These are phyloP conservation scores for Mucor saturninus DNA, from an alignment of 371 early-diverging fungal genomes.

Conservation along the genomic window DNA sequence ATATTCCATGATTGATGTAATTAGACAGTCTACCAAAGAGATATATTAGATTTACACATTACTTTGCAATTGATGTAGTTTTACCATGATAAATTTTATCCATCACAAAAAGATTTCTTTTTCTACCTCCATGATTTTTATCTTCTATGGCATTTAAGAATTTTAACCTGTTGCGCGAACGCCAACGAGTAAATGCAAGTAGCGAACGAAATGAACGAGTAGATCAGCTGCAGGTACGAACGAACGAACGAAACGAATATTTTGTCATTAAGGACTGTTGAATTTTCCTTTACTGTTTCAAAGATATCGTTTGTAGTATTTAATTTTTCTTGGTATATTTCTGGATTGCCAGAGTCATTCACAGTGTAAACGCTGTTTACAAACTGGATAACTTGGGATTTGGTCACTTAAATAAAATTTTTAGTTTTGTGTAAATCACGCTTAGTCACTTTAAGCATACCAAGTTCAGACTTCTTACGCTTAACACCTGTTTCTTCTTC, in stretches of 20 bases:
- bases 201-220: too few species aligned
- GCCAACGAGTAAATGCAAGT: constrained; percentile 20
- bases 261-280: constrained; percentile 14
- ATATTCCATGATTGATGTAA: constrained; percentile 13
- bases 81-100: constrained; percentile 20
- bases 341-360: constrained; percentile 12
- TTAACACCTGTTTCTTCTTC: constrained; percentile 12
- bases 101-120: constrained; percentile 22
- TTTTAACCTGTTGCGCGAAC: constrained; percentile 22
- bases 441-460: constrained; percentile 18
- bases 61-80: constrained; percentile 16
- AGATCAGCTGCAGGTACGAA: too few species aligned
- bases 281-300: constrained; percentile 13
- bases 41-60: constrained; percentile 10
- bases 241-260: too few species aligned
- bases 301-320: constrained; percentile 20
- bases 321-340: constrained; percentile 15
- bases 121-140: constrained; percentile 19
- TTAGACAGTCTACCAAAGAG: constrained; percentile 17
- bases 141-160: constrained; percentile 20
- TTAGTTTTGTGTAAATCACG: constrained; percentile 16
- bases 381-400: constrained; percentile 15
- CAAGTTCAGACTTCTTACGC: constrained; percentile 16
- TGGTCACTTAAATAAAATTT: constrained; percentile 14
- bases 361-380: constrained; percentile 13